Evolutionary conservation across 2,329 filamentous ascomycete species (phyloP).

Genomic region (Phyllosticta citribraziliensis): DNA sequence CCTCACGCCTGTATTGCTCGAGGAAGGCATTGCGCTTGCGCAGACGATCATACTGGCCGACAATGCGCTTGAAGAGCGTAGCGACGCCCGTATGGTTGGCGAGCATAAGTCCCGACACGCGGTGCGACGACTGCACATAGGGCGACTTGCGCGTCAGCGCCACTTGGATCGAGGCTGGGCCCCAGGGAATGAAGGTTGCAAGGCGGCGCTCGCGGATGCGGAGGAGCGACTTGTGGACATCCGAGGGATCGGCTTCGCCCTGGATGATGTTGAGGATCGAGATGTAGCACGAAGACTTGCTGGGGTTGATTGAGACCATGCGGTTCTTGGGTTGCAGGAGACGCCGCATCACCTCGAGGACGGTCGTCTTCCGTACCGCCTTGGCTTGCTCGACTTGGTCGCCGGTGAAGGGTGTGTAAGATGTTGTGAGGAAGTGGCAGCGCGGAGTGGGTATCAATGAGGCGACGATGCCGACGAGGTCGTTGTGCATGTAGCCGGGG

Average conservation of each 20-base stretch:
- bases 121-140: conserved; percentile 86
- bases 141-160: conserved; percentile 93
- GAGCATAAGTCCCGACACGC: conserved; percentile 93
- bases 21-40: conserved; percentile 95
- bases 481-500: conserved; percentile 99
- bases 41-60: conserved; percentile 86
- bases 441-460: conserved; percentile 92
- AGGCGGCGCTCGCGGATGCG: conserved; percentile 89
- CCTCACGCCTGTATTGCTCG: conserved; percentile 91
- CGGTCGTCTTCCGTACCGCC: conserved; percentile 95
- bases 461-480: conserved; percentile 91
- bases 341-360: conserved; percentile 93
- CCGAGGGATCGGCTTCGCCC: conserved; percentile 94
- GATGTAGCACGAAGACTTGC: conserved; percentile 98
- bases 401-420: conserved; percentile 94
- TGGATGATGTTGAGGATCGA: conserved; percentile 98
- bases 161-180: conserved; percentile 93
- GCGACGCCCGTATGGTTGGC: conserved; percentile 97
- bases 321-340: conserved; percentile 96
- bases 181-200: conserved; percentile 97
- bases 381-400: conserved; percentile 95
- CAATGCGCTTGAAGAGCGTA: conserved; percentile 90
- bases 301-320: conserved; percentile 93
- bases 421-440: conserved; percentile 97
- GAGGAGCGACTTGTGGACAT: conserved; percentile 91